Conservation (phyloP, 306 rosid species). For the cucumber (Cucumis sativus) region Cucumber_9930_V3 NC_026660.2:27514001-27514500, state of each 20-base stretch:
- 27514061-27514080: constrained; percentile 67
- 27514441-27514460: constrained; percentile 18
- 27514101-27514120: constrained; percentile 70
- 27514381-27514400: constrained; percentile 30
- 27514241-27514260: background rate
- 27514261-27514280: background rate
- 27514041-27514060: constrained; percentile 95
- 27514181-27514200: constrained; percentile 70
- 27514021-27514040: constrained; percentile 61
- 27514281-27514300: constrained; percentile 35
- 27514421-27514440: constrained; percentile 39
- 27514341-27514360: constrained; percentile 41
- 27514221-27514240: constrained; percentile 24
- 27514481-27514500: constrained; percentile 16
- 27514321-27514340: constrained; percentile 43
- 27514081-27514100: constrained; percentile 63
- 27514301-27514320: constrained; percentile 34
- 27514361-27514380: constrained; percentile 35
- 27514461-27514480: constrained; percentile 28
- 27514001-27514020: constrained; percentile 72
- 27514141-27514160: constrained; percentile 37
- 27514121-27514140: constrained; percentile 19
- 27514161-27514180: constrained; percentile 48
- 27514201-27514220: constrained; percentile 48
- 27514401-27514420: constrained; percentile 47